phyloP scores from a whole-genome alignment of 441 rosid genomes.

The Euphorbia celastroides region DNA sequence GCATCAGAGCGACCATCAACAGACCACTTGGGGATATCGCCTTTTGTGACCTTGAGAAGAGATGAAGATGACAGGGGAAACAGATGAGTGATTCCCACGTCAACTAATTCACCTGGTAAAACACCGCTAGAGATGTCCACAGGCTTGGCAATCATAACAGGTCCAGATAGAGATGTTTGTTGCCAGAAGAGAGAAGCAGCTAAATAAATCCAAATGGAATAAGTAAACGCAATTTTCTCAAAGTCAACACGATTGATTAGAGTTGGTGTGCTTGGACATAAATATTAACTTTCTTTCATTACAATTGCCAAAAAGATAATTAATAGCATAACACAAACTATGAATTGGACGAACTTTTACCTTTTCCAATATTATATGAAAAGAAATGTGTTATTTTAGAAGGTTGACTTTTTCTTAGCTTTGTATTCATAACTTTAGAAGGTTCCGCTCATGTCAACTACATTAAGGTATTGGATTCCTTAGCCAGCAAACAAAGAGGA shows the following conservation, averaged over 20 bases:
- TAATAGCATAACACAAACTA: too few species aligned
- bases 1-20: background rate
- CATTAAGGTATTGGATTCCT: background rate
- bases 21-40: background rate
- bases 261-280: background rate
- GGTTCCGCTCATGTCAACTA: background rate
- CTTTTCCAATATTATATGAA: background rate
- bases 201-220: background rate
- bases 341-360: too few species aligned
- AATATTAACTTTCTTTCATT: background rate
- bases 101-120: slow-evolving; percentile 1
- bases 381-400: background rate
- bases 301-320: too few species aligned
- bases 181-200: background rate
- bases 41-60: background rate
- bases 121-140: slow-evolving; percentile 2
- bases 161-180: background rate
- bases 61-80: slow-evolving; percentile 46
- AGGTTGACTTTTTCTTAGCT: background rate
- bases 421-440: background rate
- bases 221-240: background rate
- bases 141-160: background rate
- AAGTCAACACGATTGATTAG: background rate
- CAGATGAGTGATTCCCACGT: slow-evolving; percentile 5
- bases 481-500: background rate